Evolutionary conservation across 352 stramenopile genomes (phyloP).

Genomic region (Phytophthora quininea): DNA sequence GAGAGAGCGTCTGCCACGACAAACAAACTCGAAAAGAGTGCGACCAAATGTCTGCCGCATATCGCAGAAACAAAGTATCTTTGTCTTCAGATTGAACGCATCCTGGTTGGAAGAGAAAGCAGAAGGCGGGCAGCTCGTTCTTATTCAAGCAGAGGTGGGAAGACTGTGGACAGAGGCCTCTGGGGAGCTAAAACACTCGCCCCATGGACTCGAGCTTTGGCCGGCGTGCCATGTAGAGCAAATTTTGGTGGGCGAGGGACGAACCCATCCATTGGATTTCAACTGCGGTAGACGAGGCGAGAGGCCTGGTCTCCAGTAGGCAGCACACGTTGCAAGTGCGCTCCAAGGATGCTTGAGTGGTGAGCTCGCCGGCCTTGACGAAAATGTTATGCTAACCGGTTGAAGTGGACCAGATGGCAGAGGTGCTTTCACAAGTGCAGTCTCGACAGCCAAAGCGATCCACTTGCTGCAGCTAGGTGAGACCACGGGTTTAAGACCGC

Average conservation of each 20-base stretch:
- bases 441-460: too few species aligned
- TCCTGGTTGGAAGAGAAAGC: too few species aligned
- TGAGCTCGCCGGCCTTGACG: too few species aligned
- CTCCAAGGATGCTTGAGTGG: too few species aligned
- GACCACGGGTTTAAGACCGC: too few species aligned
- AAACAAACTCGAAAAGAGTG: slow-evolving; percentile 4
- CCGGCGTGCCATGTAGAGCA: not conserved
- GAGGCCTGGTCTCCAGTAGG: not conserved
- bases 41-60: slow-evolving; percentile 11
- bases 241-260: not conserved
- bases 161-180: too few species aligned
- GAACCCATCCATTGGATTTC: not conserved
- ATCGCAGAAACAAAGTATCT: slow-evolving; percentile 26
- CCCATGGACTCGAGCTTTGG: not conserved
- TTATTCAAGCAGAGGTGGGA: too few species aligned
- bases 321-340: not conserved
- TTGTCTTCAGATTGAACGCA: slow-evolving; percentile 13
- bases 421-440: too few species aligned
- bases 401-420: not conserved
- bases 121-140: too few species aligned
- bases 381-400: too few species aligned
- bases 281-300: not conserved
- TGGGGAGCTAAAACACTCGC: not conserved
- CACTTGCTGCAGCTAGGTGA: too few species aligned
- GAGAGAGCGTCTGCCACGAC: slow-evolving; percentile 21